These are phyloP conservation scores for Pythium pyrilobum DNA, from an alignment of 352 stramenopile genomes.

Conservation along the genomic window DNA sequence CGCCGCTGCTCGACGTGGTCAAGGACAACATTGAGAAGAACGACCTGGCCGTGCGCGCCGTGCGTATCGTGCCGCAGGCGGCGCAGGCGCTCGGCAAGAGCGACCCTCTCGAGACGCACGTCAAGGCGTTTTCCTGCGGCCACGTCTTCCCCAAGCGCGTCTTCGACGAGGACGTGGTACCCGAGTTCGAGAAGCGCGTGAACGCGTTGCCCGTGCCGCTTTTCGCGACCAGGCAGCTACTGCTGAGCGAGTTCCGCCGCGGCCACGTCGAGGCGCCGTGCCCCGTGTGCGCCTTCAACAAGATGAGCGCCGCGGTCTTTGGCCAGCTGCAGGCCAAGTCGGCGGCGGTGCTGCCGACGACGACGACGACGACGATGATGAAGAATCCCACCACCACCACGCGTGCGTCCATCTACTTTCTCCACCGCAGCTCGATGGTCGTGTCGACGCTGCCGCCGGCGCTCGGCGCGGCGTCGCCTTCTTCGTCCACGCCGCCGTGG, in stretches of 20 bases:
- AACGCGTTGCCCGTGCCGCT: constrained; percentile 51
- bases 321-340: constrained; percentile 6
- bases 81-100: constrained; percentile 68
- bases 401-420: constrained; percentile 41
- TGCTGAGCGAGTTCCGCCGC: constrained; percentile 62
- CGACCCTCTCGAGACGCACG: constrained; percentile 81
- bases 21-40: constrained; percentile 76
- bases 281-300: constrained; percentile 78
- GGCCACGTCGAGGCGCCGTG: constrained; percentile 64
- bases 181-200: constrained; percentile 81
- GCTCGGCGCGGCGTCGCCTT: background rate
- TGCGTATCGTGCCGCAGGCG: constrained; percentile 59
- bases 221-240: constrained; percentile 56
- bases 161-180: constrained; percentile 79
- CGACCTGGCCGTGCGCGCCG: constrained; percentile 39
- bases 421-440: constrained; percentile 39
- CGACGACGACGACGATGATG: background rate
- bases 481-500: background rate
- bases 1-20: constrained; percentile 47
- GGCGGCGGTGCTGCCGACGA: background rate
- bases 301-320: constrained; percentile 58
- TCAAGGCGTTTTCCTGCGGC: constrained; percentile 79
- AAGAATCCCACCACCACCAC: background rate
- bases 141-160: constrained; percentile 83
- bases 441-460: background rate